These are phyloP conservation scores for Suhomyces maxii DNA, from an alignment of 1,139 yeast species.

Conservation along the genomic window DNA sequence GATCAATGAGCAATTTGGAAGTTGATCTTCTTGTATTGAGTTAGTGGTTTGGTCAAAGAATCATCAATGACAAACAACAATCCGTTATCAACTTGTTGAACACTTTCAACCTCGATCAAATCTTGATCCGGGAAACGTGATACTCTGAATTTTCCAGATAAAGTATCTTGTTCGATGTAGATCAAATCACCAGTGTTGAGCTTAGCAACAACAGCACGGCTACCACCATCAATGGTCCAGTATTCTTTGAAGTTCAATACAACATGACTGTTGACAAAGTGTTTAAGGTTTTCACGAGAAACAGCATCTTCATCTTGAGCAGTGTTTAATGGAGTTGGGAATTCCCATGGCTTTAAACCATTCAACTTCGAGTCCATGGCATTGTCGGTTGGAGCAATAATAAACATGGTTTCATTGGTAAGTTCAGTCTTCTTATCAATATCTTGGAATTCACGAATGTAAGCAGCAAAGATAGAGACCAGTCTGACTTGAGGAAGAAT, in stretches of 20 bases:
- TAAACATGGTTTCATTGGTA: conserved; percentile 36
- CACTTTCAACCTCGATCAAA: conserved; percentile 38
- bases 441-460: conserved; percentile 53
- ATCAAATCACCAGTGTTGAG: conserved; percentile 43
- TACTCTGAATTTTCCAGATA: conserved; percentile 32
- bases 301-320: conserved; percentile 35
- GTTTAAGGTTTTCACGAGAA: conserved; percentile 45
- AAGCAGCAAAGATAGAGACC: conserved; percentile 54
- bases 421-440: conserved; percentile 44
- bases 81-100: conserved; percentile 58
- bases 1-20: too few relatives aligned
- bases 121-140: conserved; percentile 17
- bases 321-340: conserved; percentile 47
- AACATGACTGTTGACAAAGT: conserved; percentile 57
- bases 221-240: conserved; percentile 17
- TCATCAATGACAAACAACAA: conserved; percentile 35
- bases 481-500: conserved; percentile 44
- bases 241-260: conserved; percentile 27
- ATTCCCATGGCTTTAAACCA: conserved; percentile 67
- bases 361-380: conserved; percentile 43
- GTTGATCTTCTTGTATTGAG: too few relatives aligned
- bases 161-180: conserved; percentile 36
- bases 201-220: conserved; percentile 29
- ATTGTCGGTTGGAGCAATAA: conserved; percentile 62
- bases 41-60: conserved; percentile 14